A percentile compares a stretch with the other conserved stretches of the same genome.
phyloP scores from a whole-genome alignment of 2,329 filamentous ascomycete genomes.

The Karstenula rhodostoma region DNA sequence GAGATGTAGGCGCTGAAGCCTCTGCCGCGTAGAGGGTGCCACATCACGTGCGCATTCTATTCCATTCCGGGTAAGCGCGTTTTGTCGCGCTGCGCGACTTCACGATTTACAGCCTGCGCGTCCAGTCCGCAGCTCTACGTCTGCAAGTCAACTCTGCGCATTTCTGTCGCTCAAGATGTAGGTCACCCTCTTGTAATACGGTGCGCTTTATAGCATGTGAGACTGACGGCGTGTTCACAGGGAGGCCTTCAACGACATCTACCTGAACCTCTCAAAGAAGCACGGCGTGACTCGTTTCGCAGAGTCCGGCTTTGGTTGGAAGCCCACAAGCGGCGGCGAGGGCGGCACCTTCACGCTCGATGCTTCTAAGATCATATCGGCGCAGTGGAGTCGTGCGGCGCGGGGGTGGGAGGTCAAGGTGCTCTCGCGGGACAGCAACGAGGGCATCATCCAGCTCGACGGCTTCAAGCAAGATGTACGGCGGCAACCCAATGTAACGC shows the following conservation, averaged over 20 bases:
- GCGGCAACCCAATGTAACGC: not conserved
- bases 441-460: slow-evolving; percentile 89
- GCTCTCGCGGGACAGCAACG: slow-evolving; percentile 71
- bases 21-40: no score
- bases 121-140: slow-evolving; percentile 10
- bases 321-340: slow-evolving; percentile 83
- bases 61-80: not conserved
- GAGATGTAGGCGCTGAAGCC: no score
- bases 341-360: slow-evolving; percentile 83
- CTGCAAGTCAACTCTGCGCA: slow-evolving; percentile 5
- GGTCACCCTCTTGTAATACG: not conserved
- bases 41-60: not conserved
- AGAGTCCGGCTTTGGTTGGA: slow-evolving; percentile 95
- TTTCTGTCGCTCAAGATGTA: not conserved
- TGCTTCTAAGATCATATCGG: slow-evolving; percentile 80
- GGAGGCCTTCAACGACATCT: slow-evolving; percentile 98
- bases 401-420: slow-evolving; percentile 96
- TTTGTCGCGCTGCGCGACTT: slow-evolving; percentile 10
- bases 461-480: slow-evolving; percentile 86
- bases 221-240: slow-evolving; percentile 44
- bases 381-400: slow-evolving; percentile 93
- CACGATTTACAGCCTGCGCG: slow-evolving; percentile 1
- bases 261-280: slow-evolving; percentile 93
- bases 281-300: slow-evolving; percentile 93
- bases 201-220: not conserved